A percentile compares a stretch with the other conserved stretches of the same genome.
These are phyloP conservation scores for Saccharomycopsis sp. DNA, from an alignment of 805 yeast species.

Conservation along the genomic window DNA sequence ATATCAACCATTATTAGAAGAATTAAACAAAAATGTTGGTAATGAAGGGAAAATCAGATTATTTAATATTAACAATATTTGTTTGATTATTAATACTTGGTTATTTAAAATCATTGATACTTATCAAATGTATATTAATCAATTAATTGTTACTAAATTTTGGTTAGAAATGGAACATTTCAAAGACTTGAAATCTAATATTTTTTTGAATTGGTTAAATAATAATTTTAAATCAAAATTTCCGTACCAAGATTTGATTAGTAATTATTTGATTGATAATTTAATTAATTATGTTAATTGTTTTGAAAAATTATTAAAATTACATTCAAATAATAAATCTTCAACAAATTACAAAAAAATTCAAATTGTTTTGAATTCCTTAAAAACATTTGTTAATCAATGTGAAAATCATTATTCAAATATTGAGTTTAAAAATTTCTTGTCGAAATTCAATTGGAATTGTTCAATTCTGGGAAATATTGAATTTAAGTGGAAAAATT, in stretches of 20 bases:
- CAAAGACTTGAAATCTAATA: conserved; percentile 10
- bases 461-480: conserved; percentile 12
- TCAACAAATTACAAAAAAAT: conserved; percentile 14
- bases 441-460: conserved; percentile 15
- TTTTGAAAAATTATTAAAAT: conserved; percentile 8
- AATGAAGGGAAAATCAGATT: background rate
- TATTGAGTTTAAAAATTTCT: conserved; percentile 15
- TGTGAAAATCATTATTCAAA: conserved; percentile 14
- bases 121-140: conserved; percentile 17
- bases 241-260: conserved; percentile 14
- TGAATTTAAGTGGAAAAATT: conserved; percentile 16
- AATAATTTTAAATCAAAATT: conserved; percentile 14
- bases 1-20: conserved; percentile 13
- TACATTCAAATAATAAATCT: conserved; percentile 10
- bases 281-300: conserved; percentile 9
- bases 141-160: conserved; percentile 17
- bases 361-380: conserved; percentile 10
- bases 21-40: conserved; percentile 11
- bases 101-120: conserved; percentile 16
- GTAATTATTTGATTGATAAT: conserved; percentile 16
- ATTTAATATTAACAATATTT: conserved; percentile 14
- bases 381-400: conserved; percentile 14
- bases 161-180: conserved; percentile 18
- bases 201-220: conserved; percentile 16
- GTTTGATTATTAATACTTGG: conserved; percentile 17